Evolutionary conservation across 2,329 filamentous ascomycete genomes (phyloP).

Genomic region (Penicillium sp.): DNA sequence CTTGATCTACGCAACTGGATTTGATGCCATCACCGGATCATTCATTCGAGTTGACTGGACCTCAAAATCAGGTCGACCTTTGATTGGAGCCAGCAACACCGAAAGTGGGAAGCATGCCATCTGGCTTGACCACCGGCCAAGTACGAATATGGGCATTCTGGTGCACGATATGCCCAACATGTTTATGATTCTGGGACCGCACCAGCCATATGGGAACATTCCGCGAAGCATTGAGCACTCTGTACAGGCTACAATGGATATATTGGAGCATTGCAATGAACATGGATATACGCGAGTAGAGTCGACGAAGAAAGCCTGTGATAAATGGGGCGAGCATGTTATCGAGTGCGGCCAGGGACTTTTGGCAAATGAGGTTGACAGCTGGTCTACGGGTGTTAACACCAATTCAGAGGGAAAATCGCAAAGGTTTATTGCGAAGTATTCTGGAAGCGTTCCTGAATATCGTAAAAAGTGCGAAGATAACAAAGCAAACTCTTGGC

Average conservation of each 20-base stretch:
- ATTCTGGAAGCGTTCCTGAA: conserved; percentile 43
- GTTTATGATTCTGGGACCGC: conserved; percentile 54
- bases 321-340: conserved; percentile 49
- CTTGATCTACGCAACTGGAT: conserved; percentile 24
- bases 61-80: conserved; percentile 19
- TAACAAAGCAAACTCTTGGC: too few relatives aligned
- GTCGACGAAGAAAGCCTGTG: conserved; percentile 37
- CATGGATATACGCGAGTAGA: conserved; percentile 36
- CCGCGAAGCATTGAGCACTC: conserved; percentile 28
- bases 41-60: conserved; percentile 37
- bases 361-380: conserved; percentile 48
- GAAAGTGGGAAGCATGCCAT: conserved; percentile 30
- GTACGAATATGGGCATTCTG: conserved; percentile 42
- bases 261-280: conserved; percentile 23
- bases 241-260: conserved; percentile 36
- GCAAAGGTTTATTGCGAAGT: conserved; percentile 45
- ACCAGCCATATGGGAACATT: conserved; percentile 41
- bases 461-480: conserved; percentile 29
- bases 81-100: conserved; percentile 24
- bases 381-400: conserved; percentile 56
- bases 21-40: conserved; percentile 39
- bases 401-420: conserved; percentile 47
- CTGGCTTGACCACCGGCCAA: conserved; percentile 19
- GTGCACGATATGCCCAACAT: conserved; percentile 47
- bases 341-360: conserved; percentile 43